Evolutionary conservation across 192 early-diverging fungal species (phyloP).

Genomic region (Coemansia sp.): DNA sequence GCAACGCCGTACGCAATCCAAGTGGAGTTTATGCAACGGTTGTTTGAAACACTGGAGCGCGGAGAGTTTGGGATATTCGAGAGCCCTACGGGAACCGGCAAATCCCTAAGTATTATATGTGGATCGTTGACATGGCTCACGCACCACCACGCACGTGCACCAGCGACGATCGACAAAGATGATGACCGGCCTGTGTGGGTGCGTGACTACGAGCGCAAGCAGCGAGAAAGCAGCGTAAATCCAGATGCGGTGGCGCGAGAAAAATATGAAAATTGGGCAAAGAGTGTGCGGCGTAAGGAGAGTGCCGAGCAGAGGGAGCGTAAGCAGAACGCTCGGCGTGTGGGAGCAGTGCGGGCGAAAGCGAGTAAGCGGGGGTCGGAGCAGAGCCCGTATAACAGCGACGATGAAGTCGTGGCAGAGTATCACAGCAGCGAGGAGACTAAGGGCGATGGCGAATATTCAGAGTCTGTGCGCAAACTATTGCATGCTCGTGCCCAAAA

Average conservation of each 20-base stretch:
- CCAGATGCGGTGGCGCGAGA: not conserved
- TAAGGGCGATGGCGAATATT: conserved; percentile 55
- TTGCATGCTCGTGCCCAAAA: conserved; percentile 43
- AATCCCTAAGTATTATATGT: conserved; percentile 86
- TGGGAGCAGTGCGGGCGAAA: not conserved
- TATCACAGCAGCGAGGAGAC: conserved; percentile 51
- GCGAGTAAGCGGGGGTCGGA: not conserved
- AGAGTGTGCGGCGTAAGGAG: conserved; percentile 8
- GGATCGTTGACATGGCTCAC: conserved; percentile 80
- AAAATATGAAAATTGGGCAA: conserved; percentile 33
- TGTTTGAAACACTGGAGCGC: conserved; percentile 70
- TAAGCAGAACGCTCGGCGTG: conserved; percentile 19
- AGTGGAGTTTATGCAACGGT: conserved; percentile 69
- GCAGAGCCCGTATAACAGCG: not conserved
- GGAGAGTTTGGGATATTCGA: conserved; percentile 82
- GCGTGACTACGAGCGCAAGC: conserved; percentile 20
- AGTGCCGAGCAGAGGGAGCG: not conserved
- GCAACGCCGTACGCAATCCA: conserved; percentile 72
- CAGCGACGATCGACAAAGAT: not conserved
- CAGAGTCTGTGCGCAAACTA: conserved; percentile 59
- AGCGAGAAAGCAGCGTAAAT: not conserved
- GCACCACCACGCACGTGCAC: conserved; percentile 31
- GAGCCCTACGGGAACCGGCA: conserved; percentile 92
- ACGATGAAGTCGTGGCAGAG: conserved; percentile 2
- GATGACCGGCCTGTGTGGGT: conserved; percentile 52